A percentile compares a stretch with the other conserved stretches of the same genome.
phyloP scores from a whole-genome alignment of 179 eudicot species.

The Beta corolliflora region DNA sequence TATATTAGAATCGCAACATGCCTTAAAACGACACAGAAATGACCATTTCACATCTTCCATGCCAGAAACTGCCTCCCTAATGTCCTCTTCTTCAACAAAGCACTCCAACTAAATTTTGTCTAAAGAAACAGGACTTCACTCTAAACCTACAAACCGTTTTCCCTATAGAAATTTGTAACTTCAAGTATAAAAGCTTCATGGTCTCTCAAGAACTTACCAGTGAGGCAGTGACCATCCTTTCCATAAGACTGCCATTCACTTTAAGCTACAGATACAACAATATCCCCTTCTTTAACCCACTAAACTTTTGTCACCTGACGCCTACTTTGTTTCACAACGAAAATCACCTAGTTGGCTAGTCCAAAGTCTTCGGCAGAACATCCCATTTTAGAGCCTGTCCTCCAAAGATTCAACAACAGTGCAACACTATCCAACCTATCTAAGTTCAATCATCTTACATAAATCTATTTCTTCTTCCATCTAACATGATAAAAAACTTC shows the following conservation, averaged over 20 bases:
- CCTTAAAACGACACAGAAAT: background rate
- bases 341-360: background rate
- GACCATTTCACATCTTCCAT: background rate
- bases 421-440: background rate
- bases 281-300: background rate
- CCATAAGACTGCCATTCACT: no score
- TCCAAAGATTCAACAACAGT: background rate
- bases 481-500: background rate
- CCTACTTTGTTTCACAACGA: background rate
- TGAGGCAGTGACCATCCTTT: no score
- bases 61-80: background rate
- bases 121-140: background rate
- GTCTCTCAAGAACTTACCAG: background rate
- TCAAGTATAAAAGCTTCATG: background rate
- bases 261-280: background rate
- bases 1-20: background rate
- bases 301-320: background rate
- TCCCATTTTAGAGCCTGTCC: background rate
- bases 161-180: background rate
- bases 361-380: background rate
- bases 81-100: background rate
- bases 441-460: background rate
- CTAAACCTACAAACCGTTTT: background rate
- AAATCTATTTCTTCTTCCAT: background rate
- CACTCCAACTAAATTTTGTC: background rate